Base-by-base conservation (phyloP, 1,139 yeast genomes). In the Debaryomycetaceae sp. region DNA sequence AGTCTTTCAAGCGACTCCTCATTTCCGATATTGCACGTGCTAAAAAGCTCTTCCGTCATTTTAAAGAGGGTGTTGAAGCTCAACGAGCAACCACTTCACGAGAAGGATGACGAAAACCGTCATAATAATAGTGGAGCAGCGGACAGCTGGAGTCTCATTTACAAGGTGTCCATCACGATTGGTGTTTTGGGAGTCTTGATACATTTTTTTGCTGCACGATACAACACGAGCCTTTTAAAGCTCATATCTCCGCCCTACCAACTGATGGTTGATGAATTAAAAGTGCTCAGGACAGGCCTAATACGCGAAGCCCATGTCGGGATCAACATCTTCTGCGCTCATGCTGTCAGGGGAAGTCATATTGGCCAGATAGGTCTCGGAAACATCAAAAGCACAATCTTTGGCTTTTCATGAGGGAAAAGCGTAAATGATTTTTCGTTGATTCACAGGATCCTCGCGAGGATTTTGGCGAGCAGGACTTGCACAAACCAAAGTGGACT, bases 171-270 rank as follows among this genome's bases (percentile, higher is more conserved):
- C 31, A 44, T 64, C 28, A 59, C 71, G 2, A 57, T 66, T 25
- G 74, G 74, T 1, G 50, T 65, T 31, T 46, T 65, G 25, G 71
- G 73, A 1, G 50, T 66, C 29, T 29, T 66, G 37, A 30, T 64
- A 11, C 74, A 67, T 40, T 56, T 58, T 29, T 36, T 66, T 13
- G 26, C 65, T 8, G 40, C 50, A n/a, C 51, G 52, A 33, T 46
- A 49, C 34, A 43, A 49, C 27, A 35, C 46, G 20, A 34, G 27
- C 13, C 21, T 28, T 25, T 30, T 32, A 9, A 33, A 39, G 29
- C 35, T 32, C 28, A 38, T 44, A 3, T 27, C 26, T 7, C 9
- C 31, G 4, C 19, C 41, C 4, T 17, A n/a, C n/a, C n/a, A n/a
- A n/a, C n/a, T n/a, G n/a, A n/a, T n/a, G n/a, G n/a, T 30, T 7